Base-by-base conservation (phyloP, 768 basidiomycete species). In the Mycena polygramma region DNA sequence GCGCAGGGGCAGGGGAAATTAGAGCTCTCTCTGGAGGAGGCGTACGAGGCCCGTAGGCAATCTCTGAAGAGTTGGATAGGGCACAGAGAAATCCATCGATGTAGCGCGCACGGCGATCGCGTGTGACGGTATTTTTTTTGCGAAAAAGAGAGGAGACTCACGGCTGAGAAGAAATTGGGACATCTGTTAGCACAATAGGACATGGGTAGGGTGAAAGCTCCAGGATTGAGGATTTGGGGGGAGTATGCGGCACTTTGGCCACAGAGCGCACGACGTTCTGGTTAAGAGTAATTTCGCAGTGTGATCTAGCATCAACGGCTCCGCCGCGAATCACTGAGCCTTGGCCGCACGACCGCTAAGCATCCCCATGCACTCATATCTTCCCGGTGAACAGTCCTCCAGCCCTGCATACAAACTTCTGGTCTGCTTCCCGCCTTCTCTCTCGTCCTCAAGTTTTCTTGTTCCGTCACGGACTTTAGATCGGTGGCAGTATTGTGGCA, bases 181-280 rank as follows among this genome's bases (percentile, higher is more conserved):
- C 87, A 88, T 87, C 77, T 77, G 73, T 73, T 59, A 60, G 63
- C 61, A 74, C 70, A 75, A 78, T 74, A 78, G 81, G 80, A 87
- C 86, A 87, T 87, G 85, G 74, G 78, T 78, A 76, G 71, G 76
- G 68, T 71, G 74, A 73, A 75, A 74, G 72, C 77, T 87, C 84
- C 86, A 87, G 86, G 79, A 78, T 86, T 75, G 72, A 68, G 66
- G 72, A 57, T 69, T 68, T 67, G 48, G 69, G 68, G 57, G 57
- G 46, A 49, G 37, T 45, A 22, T 65, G 69, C 71, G 74, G 75
- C 77, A 59, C 53, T 57, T 59, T 45, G 59, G 71, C 59, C 72
- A 69, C 72, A 30, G 60, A 24, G 60, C 48, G 52, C 46, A 66
- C 54, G 60, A 30, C 35, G 60, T 45, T 66, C 43, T 57, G 63